Base-by-base conservation (phyloP, 371 early-diverging fungal species). In the Apophysomyces trapeziformis region DNA sequence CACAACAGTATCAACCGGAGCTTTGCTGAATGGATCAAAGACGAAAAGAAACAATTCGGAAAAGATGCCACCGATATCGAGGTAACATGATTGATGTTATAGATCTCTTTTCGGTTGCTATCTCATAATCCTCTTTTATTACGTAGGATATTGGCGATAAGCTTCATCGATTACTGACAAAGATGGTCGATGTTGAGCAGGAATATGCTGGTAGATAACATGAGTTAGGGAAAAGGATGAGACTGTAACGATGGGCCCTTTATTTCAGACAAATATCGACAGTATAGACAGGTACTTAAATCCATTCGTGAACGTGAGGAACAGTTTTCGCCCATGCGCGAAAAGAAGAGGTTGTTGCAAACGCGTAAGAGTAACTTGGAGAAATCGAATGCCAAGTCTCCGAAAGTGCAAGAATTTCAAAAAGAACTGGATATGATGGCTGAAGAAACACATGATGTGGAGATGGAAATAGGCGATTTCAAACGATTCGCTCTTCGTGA, bases 141-240 rank as follows among this genome's bases (percentile, higher is more conserved):
- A 26, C 32, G 38, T 26, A 80, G 78, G 76, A 76, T 56, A 68
- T 80, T 60, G 76, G 78, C 8, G 67, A 60, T 37, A 69, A 71
- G 16, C 67, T 78, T 14, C 47, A 37, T 43, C 59, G 61, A 21
- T 32, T 80, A 43, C 57, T 80, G 43, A 64, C 78, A 21, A 77
- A 78, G 47, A 76, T 78, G 54, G 64, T 61, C 5, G 71, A 76
- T 57, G 61, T 78, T 1, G 81, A 77, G 26, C 65, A 64, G n/a
- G 65, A 78, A 37, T 79, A 69, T 59, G 64, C 71, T 58, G 67
- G 77, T 73, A 68, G 69, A 45, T 12, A 16, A 39, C 4, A 38
- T 39, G 39, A 41, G 8, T 43, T 9, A 21, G n/a, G 6, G n/a
- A 12, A 21, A 21, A 50, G 1, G 7, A 18, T 7, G 14, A 43